Evolutionary conservation across 164 flowering plant species (phyloP), one percentile per base, ranked within the genome.

Genomic region (Vitis amurensis): DNA sequence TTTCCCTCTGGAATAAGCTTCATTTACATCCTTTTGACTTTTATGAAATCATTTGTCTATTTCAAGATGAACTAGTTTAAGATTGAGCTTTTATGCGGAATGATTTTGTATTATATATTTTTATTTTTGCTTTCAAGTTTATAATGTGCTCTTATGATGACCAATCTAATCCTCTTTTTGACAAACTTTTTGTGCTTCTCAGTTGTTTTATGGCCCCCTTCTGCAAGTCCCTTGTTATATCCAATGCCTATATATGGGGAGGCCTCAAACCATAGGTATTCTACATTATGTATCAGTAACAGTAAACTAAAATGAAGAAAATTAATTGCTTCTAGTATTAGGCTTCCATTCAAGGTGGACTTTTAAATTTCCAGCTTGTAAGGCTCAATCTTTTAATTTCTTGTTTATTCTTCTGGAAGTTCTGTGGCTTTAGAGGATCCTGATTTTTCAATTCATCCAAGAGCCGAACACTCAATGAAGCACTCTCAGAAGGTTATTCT

Each of bases 221-320:
- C 99, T 67, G 93, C 95, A 17, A 81, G 89, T 77, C 82, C 93
- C 63, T 56, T 76, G 63, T 66, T 96, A 67, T 93, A 96, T 71
- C 97, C 93, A 53, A 83, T 86, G 94, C 90, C 97, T 57, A 37
- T 96, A 31, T 87, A 93, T 76, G 95, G 98, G 17, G 97, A 96
- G 74, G 91, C 99, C 68, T 96, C 99, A 63, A 96, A 96, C 72
- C 99, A 96, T 79, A 96, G 99, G 99, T 92, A 80, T 72, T 75
- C 56, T 67, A 30, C 52, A 58, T 68, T 19, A 12, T 30, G 13
- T 11, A 47, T 59, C 30, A 30, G 37, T 15, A 10, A 7, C 48
- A 16, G 55, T n/a, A 55, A 62, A 30, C 30, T 37, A 16, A 29
- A 0, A 57, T 16, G 23, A 53, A n/a, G 49, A 27, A 11, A 68